phyloP scores from a whole-genome alignment of 169 alveolate genomes.

The Plasmodium gaboni region DNA sequence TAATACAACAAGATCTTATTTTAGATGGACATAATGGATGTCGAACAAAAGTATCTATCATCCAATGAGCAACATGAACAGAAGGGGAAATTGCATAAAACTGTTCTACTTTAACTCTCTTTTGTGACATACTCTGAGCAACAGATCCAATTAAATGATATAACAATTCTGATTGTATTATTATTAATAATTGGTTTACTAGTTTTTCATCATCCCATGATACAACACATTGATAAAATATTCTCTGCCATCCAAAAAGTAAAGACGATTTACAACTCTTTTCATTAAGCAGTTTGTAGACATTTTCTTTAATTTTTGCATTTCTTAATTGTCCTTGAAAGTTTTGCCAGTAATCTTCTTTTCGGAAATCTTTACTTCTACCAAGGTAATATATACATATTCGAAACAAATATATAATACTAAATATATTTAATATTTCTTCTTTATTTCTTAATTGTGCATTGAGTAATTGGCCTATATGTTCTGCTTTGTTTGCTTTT shows the following conservation, averaged over 20 bases:
- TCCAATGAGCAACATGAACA: constrained; percentile 91
- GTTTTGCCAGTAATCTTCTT: constrained; percentile 85
- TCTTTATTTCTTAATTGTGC: constrained; percentile 28
- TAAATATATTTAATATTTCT: constrained; percentile 77
- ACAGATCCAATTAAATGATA: constrained; percentile 88
- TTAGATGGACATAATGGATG: constrained; percentile 92
- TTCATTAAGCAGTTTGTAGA: constrained; percentile 74
- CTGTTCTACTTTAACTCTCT: constrained; percentile 76
- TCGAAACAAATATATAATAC: constrained; percentile 83
- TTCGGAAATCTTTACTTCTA: constrained; percentile 84
- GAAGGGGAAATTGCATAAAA: constrained; percentile 86
- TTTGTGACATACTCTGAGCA: constrained; percentile 80
- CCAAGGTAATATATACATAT: constrained; percentile 86
- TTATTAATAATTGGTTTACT: constrained; percentile 57
- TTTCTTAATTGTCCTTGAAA: constrained; percentile 69
- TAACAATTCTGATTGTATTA: constrained; percentile 84
- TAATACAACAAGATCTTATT: constrained; percentile 83
- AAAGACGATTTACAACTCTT: constrained; percentile 79
- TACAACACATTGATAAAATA: constrained; percentile 80
- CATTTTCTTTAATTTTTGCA: constrained; percentile 61
- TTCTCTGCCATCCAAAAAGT: constrained; percentile 88
- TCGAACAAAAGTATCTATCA: constrained; percentile 88
- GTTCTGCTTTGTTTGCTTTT: constrained; percentile 14
- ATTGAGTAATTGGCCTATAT: constrained; percentile 14
- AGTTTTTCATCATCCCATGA: constrained; percentile 45